phyloP scores from a whole-genome alignment of 2,329 filamentous ascomycete genomes.

The Fusarium begoniae region DNA sequence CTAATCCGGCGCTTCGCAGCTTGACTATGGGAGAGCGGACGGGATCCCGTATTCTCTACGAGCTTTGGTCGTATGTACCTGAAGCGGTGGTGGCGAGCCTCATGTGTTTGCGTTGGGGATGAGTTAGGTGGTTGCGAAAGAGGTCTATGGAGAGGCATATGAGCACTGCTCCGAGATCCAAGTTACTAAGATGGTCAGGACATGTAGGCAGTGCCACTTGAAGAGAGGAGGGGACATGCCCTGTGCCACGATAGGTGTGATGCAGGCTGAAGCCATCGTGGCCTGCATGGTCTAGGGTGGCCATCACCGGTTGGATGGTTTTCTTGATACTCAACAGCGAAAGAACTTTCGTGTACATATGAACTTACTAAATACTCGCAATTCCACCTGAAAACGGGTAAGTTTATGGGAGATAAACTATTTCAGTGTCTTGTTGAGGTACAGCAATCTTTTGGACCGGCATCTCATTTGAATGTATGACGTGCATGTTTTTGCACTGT shows the following conservation, averaged over 20 bases:
- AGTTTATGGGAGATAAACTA: neutral
- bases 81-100: too few relatives aligned
- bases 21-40: slow-evolving; percentile 31
- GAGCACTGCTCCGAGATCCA: neutral
- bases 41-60: slow-evolving; percentile 30
- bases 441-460: neutral
- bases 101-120: neutral
- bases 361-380: too few relatives aligned
- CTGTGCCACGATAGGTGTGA: neutral
- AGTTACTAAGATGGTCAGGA: neutral
- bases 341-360: neutral
- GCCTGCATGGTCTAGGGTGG: neutral
- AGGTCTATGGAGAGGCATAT: neutral
- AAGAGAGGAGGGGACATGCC: neutral
- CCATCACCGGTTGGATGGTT: neutral
- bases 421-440: neutral
- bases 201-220: neutral
- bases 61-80: slow-evolving; percentile 21
- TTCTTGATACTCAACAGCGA: neutral
- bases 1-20: slow-evolving; percentile 34
- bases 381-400: neutral
- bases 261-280: neutral
- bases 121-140: too few relatives aligned
- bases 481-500: neutral
- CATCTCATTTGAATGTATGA: neutral